These are phyloP conservation scores for Leccinum incarnatum DNA, from an alignment of 768 basidiomycete species.

Conservation along the genomic window DNA sequence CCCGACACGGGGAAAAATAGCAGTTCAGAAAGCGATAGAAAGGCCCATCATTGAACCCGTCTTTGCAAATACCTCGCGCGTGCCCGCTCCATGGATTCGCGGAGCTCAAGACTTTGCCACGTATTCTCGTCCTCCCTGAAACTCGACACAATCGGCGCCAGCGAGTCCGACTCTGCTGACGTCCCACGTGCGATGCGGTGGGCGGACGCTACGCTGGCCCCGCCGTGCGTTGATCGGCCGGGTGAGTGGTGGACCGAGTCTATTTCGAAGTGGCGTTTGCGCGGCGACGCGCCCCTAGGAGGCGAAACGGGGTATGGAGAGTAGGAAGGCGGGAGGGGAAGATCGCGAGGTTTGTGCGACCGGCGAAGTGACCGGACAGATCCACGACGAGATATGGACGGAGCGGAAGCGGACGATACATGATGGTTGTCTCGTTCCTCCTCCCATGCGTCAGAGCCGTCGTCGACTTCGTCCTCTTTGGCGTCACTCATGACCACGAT, in stretches of 20 bases:
- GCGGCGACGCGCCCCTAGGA: conserved; percentile 35
- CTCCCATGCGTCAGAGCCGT: conserved; percentile 73
- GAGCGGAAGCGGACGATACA: background rate
- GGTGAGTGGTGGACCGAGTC: conserved; percentile 23
- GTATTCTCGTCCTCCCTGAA: conserved; percentile 45
- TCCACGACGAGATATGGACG: conserved; percentile 27
- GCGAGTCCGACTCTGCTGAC: conserved; percentile 36
- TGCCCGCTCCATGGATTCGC: conserved; percentile 60
- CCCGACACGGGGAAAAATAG: background rate
- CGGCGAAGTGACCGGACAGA: conserved; percentile 28
- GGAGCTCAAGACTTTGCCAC: conserved; percentile 65
- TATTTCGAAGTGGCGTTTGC: conserved; percentile 22
- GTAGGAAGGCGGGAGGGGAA: conserved; percentile 30
- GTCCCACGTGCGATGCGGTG: conserved; percentile 24
- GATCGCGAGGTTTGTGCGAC: conserved; percentile 19
- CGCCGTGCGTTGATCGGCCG: conserved; percentile 16
- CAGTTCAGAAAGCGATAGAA: background rate
- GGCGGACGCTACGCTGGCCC: conserved; percentile 16
- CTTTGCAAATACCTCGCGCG: conserved; percentile 37
- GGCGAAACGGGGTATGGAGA: conserved; percentile 26
- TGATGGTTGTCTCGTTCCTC: conserved; percentile 45
- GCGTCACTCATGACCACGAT: conserved; percentile 75
- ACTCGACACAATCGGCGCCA: conserved; percentile 21
- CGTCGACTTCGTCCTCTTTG: conserved; percentile 73
- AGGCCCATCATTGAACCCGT: conserved; percentile 11